phyloP scores from a whole-genome alignment of 805 yeast genomes.

The Candida chauliodis region DNA sequence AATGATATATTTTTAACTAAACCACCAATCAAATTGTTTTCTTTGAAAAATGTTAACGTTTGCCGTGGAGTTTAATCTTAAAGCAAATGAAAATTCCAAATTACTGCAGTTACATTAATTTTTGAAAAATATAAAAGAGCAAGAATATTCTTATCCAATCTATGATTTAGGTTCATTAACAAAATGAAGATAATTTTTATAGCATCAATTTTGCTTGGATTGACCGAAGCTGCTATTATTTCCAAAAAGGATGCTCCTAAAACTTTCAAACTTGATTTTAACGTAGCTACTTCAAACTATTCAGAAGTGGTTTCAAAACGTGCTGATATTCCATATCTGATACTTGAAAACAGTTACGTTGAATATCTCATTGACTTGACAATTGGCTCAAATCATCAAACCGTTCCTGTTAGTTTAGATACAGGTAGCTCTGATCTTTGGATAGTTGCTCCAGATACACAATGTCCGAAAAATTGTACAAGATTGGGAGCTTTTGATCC shows the following conservation, averaged over 20 bases:
- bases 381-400: slow-evolving; percentile 26
- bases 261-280: background rate
- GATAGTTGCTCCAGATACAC: slow-evolving; percentile 20
- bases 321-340: background rate
- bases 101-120: too few relatives aligned
- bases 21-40: too few relatives aligned
- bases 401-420: slow-evolving; percentile 32
- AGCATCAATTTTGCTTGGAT: too few relatives aligned
- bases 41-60: too few relatives aligned
- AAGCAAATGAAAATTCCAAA: too few relatives aligned
- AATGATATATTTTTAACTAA: too few relatives aligned
- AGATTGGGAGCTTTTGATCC: slow-evolving; percentile 1
- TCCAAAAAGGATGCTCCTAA: background rate
- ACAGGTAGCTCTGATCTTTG: slow-evolving; percentile 43
- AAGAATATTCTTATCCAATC: too few relatives aligned
- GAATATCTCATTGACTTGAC: slow-evolving; percentile 14
- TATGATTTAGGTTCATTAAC: too few relatives aligned
- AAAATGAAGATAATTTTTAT: too few relatives aligned
- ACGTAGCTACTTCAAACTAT: background rate
- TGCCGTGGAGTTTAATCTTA: too few relatives aligned
- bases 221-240: too few relatives aligned
- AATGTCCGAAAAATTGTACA: slow-evolving; percentile 5
- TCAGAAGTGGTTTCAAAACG: background rate
- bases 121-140: too few relatives aligned
- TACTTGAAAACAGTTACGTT: background rate